Evolutionary conservation across 768 basidiomycete genomes (phyloP).

Genomic region (Rhizopogon salebrosus): DNA sequence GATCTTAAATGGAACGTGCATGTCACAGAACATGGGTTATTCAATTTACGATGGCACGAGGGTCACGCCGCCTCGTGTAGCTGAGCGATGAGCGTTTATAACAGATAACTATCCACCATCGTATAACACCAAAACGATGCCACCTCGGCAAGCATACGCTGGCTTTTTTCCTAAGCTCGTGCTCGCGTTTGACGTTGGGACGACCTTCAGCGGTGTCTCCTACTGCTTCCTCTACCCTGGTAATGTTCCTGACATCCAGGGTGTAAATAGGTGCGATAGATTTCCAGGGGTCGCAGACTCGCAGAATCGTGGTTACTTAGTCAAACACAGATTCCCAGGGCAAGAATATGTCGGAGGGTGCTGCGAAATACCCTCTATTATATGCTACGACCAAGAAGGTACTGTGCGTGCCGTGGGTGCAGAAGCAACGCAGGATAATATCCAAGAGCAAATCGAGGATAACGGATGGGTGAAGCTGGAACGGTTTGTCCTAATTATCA

Average conservation of each 20-base stretch:
- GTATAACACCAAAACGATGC: slow-evolving; percentile 12
- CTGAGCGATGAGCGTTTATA: neutral
- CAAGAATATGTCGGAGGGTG: slow-evolving; percentile 42
- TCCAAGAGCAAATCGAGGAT: slow-evolving; percentile 35
- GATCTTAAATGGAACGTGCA: neutral
- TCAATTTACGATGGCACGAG: neutral
- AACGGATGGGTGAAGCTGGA: slow-evolving; percentile 25
- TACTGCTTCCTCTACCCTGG: slow-evolving; percentile 32
- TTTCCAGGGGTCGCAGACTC: too few relatives aligned
- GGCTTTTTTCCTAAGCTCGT: slow-evolving; percentile 39
- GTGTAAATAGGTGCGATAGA: slow-evolving; percentile 19
- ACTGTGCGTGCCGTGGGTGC: slow-evolving; percentile 38
- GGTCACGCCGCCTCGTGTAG: neutral
- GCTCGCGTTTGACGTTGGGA: slow-evolving; percentile 49
- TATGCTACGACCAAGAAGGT: slow-evolving; percentile 41
- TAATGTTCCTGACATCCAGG: slow-evolving; percentile 16
- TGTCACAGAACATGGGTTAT: neutral
- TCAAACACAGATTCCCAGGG: slow-evolving; percentile 35
- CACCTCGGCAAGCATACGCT: slow-evolving; percentile 30
- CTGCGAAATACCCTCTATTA: slow-evolving; percentile 46
- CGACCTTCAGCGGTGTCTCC: slow-evolving; percentile 45
- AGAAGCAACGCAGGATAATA: slow-evolving; percentile 36
- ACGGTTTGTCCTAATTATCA: slow-evolving; percentile 17
- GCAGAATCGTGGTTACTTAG: slow-evolving; percentile 11
- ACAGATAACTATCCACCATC: neutral